Conservation (phyloP, 1,284 basidiomycete genomes). For the Leccinum cinnamomeum region DNA sequence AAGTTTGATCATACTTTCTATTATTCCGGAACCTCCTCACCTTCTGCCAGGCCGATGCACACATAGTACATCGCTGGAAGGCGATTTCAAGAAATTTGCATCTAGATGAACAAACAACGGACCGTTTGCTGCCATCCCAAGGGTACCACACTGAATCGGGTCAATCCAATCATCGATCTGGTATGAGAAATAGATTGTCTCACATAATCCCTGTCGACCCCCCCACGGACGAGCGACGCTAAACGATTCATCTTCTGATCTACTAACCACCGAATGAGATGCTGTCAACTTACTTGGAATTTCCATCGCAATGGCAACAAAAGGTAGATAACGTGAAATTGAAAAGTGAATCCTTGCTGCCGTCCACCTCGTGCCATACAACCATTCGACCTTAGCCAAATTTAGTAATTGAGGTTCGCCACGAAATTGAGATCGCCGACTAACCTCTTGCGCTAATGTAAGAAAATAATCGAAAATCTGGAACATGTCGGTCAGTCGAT, state of each 20-base stretch:
- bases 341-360: conserved; percentile 21
- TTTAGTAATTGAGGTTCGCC: background rate
- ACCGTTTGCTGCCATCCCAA: conserved; percentile 19
- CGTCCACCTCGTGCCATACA: conserved; percentile 22
- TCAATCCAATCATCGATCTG: conserved; percentile 2
- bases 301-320: conserved; percentile 20
- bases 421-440: background rate
- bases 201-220: conserved; percentile 13
- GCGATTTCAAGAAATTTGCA: background rate
- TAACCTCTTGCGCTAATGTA: conserved; percentile 18
- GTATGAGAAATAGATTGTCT: background rate
- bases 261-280: background rate
- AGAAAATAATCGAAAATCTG: conserved; percentile 24
- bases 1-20: background rate
- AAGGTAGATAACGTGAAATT: conserved; percentile 26
- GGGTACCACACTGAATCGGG: conserved; percentile 14
- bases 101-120: background rate
- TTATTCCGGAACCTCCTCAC: conserved; percentile 2
- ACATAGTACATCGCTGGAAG: conserved; percentile 21
- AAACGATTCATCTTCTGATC: background rate
- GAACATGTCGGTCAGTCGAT: background rate
- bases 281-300: conserved; percentile 14
- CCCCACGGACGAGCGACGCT: conserved; percentile 13
- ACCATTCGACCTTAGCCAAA: conserved; percentile 16
- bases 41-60: conserved; percentile 20